Evolutionary conservation across 139 green algal species (phyloP), one percentile per base, ranked within the genome.

Genomic region (Chlorella sp.): DNA sequence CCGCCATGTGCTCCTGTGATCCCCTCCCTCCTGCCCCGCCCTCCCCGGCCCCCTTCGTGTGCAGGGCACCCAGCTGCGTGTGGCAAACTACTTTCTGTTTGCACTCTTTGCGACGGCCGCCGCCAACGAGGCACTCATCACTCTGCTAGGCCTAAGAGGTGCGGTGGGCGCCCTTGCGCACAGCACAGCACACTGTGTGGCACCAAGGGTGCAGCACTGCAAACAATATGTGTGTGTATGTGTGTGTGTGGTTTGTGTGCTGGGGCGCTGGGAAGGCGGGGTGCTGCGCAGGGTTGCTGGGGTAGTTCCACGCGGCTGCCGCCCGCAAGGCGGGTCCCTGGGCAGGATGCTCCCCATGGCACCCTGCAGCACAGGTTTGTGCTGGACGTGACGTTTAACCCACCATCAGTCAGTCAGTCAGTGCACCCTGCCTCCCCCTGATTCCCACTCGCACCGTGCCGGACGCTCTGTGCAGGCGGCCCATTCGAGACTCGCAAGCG

Each of bases 401-500:
- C 64, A 71, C 11, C 11, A 18, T 26, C n/a, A 71, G 64, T 9
- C 64, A 26, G 16, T 9, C 64, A 71, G 2, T 14, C 64, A 18
- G 2, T 71, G 11, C 2, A 14, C 64, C 64, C 64, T 14, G 21
- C 64, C 64, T 71, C 21, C 64, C 11, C 32, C 32, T 7, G 75
- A 53, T 1, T 36, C 26, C 53, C 48, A 57, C 5, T 57, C 48
- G 48, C 48, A 84, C 24, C 78, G 4, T 36, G 18, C 40, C 78
- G 21, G 39, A 28, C 18, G 42, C 24, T 60, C 40, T 22, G 32
- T 30, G 76, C 86, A 90, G 86, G 86, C 28, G 86, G 86, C 5
- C 86, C 86, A 2, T 86, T 90, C 12, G 37, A 90, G 60, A 86
- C 76, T 2, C 39, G 76, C n/a, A 85, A 86, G 77, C 76, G 86